These are phyloP conservation scores for Auriscalpium microsporum DNA, from an alignment of 768 basidiomycete genomes.

Conservation along the genomic window DNA sequence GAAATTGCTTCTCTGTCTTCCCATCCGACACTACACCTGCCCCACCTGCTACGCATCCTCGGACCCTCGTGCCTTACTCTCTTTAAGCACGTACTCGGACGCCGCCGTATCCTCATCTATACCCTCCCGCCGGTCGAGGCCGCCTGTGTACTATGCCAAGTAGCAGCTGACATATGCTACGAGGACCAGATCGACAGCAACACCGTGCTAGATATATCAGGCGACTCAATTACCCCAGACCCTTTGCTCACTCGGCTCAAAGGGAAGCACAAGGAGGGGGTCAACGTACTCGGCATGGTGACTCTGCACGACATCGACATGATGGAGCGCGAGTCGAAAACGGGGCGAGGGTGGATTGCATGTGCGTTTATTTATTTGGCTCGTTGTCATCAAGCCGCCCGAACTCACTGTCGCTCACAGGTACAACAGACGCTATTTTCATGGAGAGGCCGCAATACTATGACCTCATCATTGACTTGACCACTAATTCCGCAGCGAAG, in stretches of 20 bases:
- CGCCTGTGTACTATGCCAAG: conserved; percentile 60
- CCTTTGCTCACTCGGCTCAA: conserved; percentile 18
- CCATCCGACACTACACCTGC: conserved; percentile 61
- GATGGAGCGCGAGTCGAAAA: conserved; percentile 45
- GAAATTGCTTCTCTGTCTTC: conserved; percentile 19
- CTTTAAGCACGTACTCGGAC: conserved; percentile 70
- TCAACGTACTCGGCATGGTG: conserved; percentile 71
- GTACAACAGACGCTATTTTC: conserved; percentile 79
- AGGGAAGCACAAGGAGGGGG: conserved; percentile 40
- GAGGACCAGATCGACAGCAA: conserved; percentile 24
- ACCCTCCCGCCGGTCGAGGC: conserved; percentile 74
- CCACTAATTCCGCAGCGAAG: conserved; percentile 53
- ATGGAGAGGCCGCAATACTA: conserved; percentile 73
- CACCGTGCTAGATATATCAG: not conserved
- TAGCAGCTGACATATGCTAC: conserved; percentile 57
- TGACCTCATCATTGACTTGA: conserved; percentile 75
- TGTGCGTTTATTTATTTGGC: conserved; percentile 34
- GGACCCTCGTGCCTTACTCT: conserved; percentile 73
- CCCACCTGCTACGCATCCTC: conserved; percentile 67
- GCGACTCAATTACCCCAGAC: conserved; percentile 7
- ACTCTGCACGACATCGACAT: conserved; percentile 67
- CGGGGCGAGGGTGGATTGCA: conserved; percentile 74
- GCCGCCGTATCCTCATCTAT: conserved; percentile 71
- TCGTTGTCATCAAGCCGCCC: not conserved
- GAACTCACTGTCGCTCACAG: conserved; percentile 19